Evolutionary conservation across 441 rosid genomes (phyloP).

Genomic region (Mallotus japonicus): DNA sequence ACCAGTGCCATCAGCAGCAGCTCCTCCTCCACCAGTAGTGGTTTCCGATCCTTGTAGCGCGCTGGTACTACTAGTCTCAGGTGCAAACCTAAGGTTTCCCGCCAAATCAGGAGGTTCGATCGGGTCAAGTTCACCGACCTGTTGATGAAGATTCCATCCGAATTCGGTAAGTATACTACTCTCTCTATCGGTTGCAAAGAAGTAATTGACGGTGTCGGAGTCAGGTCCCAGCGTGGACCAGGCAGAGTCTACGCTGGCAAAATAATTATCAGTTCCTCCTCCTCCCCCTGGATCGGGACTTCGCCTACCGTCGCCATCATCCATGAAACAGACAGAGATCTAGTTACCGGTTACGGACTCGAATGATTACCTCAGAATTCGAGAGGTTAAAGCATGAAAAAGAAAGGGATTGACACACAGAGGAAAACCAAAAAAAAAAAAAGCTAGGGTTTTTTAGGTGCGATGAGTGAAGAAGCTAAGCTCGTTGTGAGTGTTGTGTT

Average conservation of each 20-base stretch:
- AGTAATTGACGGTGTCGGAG: constrained; percentile 41
- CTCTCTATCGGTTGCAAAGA: constrained; percentile 46
- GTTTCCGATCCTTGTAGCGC: constrained; percentile 19
- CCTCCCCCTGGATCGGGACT: constrained; percentile 44
- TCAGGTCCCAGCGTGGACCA: constrained; percentile 40
- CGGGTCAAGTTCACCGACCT: constrained; percentile 20
- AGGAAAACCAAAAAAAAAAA: constrained; percentile 28
- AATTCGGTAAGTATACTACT: constrained; percentile 55
- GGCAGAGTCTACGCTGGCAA: constrained; percentile 24
- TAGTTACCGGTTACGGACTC: background rate
- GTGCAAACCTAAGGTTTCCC: constrained; percentile 19
- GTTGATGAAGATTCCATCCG: constrained; percentile 48
- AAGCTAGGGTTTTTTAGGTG: constrained; percentile 31
- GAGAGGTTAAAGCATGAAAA: background rate
- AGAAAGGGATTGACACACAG: background rate
- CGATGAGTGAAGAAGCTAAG: background rate
- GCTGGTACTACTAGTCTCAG: constrained; percentile 16
- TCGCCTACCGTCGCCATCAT: constrained; percentile 20
- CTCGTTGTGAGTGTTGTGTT: constrained; percentile 17
- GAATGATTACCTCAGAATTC: background rate
- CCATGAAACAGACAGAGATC: constrained; percentile 24
- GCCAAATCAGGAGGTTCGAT: constrained; percentile 29
- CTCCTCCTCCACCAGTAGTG: background rate
- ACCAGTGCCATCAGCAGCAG: background rate
- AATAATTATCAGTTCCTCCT: too few species aligned